These are phyloP conservation scores for Exophiala lecanii-corni DNA, from an alignment of 2,329 filamentous ascomycete species.

Conservation along the genomic window DNA sequence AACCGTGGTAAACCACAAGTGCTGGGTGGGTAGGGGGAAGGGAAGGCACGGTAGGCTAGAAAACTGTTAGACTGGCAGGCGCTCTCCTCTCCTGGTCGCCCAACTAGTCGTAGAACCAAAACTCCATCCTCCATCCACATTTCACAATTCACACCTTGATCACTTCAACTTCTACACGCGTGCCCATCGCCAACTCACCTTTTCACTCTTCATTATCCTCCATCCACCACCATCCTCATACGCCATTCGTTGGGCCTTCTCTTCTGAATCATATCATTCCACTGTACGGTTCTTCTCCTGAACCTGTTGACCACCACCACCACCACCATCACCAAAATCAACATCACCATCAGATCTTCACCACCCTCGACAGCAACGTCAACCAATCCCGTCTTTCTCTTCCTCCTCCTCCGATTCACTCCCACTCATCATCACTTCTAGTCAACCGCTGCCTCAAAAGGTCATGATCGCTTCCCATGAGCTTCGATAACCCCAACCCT, in stretches of 20 bases:
- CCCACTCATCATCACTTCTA: background rate
- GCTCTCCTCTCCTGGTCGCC: too few species aligned
- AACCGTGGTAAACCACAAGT: too few species aligned
- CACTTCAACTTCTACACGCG: background rate
- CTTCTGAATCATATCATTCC: too few species aligned
- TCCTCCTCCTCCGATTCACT: background rate
- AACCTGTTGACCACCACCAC: background rate
- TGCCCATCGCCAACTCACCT: background rate
- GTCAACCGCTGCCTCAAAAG: constrained; percentile 15
- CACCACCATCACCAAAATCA: too few species aligned
- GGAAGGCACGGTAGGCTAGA: too few species aligned
- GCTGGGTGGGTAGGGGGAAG: too few species aligned
- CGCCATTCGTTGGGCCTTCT: too few species aligned
- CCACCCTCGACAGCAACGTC: too few species aligned
- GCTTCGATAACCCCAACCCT: constrained; percentile 25
- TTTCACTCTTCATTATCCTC: background rate
- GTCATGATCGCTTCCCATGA: constrained; percentile 29
- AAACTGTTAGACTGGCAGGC: too few species aligned
- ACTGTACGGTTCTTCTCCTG: too few species aligned
- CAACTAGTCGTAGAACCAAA: too few species aligned
- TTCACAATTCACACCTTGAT: background rate
- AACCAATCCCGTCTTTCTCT: constrained; percentile 1
- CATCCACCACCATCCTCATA: background rate
- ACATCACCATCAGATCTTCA: background rate
- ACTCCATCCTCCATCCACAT: background rate